Base-by-base conservation (phyloP, 495 filamentous ascomycete genomes). In the Glonium stellatum region DNA sequence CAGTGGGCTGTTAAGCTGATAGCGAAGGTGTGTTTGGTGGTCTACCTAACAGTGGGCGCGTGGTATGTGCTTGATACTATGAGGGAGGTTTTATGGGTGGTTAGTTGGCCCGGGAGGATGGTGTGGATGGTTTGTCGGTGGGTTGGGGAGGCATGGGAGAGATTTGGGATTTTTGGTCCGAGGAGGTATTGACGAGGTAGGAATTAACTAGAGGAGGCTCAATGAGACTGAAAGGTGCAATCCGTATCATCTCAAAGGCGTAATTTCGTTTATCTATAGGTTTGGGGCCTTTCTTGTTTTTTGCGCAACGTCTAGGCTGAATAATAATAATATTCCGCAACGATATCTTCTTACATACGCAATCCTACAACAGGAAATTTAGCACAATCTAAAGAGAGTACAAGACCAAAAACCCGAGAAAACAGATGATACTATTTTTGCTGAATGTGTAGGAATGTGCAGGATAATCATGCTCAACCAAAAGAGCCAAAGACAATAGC, bases 401-500 rank as follows among this genome's bases (percentile, higher is more conserved):
- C 27, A 6, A 31, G 27, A 31, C 27, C 6, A 6, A 31, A 2
- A 31, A 3, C 2, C 6, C 6, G 41, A 46, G 41, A 21, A 21
- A 46, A 10, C 15, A 10, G 9, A 21, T 46, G n/a, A n/a, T n/a
- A n/a, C n/a, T n/a, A n/a, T n/a, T n/a, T n/a, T n/a, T n/a, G n/a
- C n/a, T n/a, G n/a, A n/a, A n/a, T n/a, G n/a, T n/a, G n/a, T n/a
- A 51, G 22, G 9, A 51, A n/a, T 19, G 48, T 13, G 10, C 12
- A 44, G 39, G n/a, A n/a, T 44, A 44, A 44, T 44, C 9, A 31
- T 54, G 2, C 9, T 27, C 37, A 63, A 9, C 60, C 60, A 36
- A 71, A 71, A 0, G 72, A 72, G 11, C 71, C 72, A 67, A 75
- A 73, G 5, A 75, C 66, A n/a, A 75, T 64, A 19, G 72, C 70